Conservation (phyloP, 495 filamentous ascomycete species). For the Friedmanniomyces simplex region DNA sequence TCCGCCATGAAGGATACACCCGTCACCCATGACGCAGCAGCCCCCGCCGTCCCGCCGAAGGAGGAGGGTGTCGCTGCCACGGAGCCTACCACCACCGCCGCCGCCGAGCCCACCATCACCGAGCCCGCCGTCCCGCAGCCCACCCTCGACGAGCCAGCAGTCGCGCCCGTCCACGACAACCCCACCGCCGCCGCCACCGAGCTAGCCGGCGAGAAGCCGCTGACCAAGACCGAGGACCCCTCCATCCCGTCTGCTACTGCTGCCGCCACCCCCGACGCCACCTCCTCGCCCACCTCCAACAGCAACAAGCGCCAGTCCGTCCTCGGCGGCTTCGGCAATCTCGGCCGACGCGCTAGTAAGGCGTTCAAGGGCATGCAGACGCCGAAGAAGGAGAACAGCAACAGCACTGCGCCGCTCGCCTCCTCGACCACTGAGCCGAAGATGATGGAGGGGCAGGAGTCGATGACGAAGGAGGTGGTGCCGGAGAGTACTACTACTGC, state of each 20-base stretch:
- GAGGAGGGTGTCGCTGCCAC: background rate
- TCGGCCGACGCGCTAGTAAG: slow-evolving; percentile 25
- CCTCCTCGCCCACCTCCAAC: slow-evolving; percentile 10
- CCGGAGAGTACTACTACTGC: slow-evolving; percentile 20
- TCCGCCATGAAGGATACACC: slow-evolving; percentile 17
- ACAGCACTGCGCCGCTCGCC: slow-evolving; percentile 1
- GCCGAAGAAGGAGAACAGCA: slow-evolving; percentile 14
- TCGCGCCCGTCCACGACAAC: slow-evolving; percentile 19
- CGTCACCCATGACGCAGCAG: slow-evolving; percentile 4
- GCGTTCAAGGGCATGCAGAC: slow-evolving; percentile 15
- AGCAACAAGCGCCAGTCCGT: slow-evolving; percentile 36
- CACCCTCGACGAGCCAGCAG: slow-evolving; percentile 21
- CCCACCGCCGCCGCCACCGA: slow-evolving; percentile 3
- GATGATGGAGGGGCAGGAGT: background rate
- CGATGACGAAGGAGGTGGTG: slow-evolving; percentile 7
- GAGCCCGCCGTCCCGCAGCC: slow-evolving; percentile 6
- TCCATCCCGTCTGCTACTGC: background rate
- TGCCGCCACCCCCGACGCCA: slow-evolving; percentile 5
- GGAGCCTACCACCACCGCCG: slow-evolving; percentile 6
- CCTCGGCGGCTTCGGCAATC: slow-evolving; percentile 30
- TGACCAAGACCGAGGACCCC: slow-evolving; percentile 24
- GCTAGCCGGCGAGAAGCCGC: slow-evolving; percentile 18
- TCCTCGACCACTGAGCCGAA: background rate
- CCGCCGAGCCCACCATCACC: background rate
- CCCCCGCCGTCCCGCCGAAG: background rate